These are phyloP conservation scores for Chaetomiaceae sp. DNA, from an alignment of 2,329 filamentous ascomycete genomes.

Conservation along the genomic window DNA sequence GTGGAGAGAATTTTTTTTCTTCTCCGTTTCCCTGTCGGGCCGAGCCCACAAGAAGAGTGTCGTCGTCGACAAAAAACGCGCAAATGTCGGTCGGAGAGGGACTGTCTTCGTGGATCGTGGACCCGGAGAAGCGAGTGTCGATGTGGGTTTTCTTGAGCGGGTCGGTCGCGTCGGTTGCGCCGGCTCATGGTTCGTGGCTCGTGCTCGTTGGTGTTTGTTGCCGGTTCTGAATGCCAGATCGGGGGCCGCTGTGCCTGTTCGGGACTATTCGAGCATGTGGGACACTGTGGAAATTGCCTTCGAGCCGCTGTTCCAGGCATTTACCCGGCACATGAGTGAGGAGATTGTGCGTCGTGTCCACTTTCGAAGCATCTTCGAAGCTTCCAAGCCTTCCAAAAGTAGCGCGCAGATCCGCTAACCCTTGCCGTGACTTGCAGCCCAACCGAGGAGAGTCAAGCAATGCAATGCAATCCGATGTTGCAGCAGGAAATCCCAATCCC, in stretches of 20 bases:
- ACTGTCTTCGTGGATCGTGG: background rate
- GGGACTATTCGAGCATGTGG: slow-evolving; percentile 16
- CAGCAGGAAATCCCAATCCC: no score
- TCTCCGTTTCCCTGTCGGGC: background rate
- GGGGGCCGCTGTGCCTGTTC: slow-evolving; percentile 5
- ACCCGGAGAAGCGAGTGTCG: slow-evolving; percentile 5
- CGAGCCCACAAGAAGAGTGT: background rate
- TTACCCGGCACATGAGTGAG: slow-evolving; percentile 12
- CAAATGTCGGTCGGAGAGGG: background rate
- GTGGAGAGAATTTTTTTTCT: background rate
- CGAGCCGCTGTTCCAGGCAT: slow-evolving; percentile 2
- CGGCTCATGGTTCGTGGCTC: background rate
- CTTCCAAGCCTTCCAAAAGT: slow-evolving; percentile 18
- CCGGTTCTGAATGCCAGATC: slow-evolving; percentile 4
- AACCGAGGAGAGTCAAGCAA: background rate
- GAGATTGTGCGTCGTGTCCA: slow-evolving; percentile 4
- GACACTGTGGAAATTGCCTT: slow-evolving; percentile 6
- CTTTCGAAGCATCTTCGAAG: slow-evolving; percentile 21
- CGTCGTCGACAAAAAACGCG: background rate
- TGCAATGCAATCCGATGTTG: no score
- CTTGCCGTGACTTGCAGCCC: background rate
- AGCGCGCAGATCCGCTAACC: background rate
- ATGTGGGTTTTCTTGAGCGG: background rate
- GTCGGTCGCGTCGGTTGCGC: background rate
- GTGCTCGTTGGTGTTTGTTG: no score